Conservation (phyloP, 202 grass and related monocot genomes). For the Carex arenaria region DNA sequence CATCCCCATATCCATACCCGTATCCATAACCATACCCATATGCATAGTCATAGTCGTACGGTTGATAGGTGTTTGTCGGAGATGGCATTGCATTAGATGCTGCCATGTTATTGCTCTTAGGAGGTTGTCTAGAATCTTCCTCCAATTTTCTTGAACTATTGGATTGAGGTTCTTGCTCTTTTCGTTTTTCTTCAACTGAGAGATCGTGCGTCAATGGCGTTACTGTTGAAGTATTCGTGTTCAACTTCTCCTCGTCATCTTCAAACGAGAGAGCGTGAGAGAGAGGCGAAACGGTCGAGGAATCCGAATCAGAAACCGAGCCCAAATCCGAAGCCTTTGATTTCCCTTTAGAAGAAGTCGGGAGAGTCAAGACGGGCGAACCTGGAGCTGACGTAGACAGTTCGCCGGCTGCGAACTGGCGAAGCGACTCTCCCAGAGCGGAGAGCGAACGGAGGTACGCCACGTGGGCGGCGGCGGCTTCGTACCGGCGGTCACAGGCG, state of each 20-base stretch:
- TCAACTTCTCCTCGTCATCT: constrained; percentile 23
- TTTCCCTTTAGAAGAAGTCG: constrained; percentile 51
- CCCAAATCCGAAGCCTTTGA: constrained; percentile 11
- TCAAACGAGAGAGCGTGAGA: constrained; percentile 66
- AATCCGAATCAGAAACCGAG: constrained; percentile 34
- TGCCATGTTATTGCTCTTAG: constrained; percentile 43
- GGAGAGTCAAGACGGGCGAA: constrained; percentile 63
- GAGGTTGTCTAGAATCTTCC: constrained; percentile 24
- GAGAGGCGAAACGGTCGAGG: constrained; percentile 67
- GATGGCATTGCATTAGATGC: constrained; percentile 41
- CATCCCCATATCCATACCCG: constrained; percentile 10
- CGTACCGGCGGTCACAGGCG: constrained; percentile 43
- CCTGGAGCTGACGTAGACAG: constrained; percentile 31
- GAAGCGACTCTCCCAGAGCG: constrained; percentile 55
- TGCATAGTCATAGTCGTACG: constrained; percentile 10
- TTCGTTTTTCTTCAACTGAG: constrained; percentile 7
- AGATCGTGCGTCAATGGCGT: constrained; percentile 7
- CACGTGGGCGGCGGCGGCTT: constrained; percentile 58
- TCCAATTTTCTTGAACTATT: background rate
- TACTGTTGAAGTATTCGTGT: constrained; percentile 23
- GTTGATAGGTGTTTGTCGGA: constrained; percentile 34
- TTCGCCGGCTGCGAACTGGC: constrained; percentile 55
- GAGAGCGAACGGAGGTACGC: constrained; percentile 65
- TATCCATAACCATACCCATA: constrained; percentile 3
- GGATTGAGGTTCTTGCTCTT: background rate